phyloP scores from a whole-genome alignment of 805 yeast species.

The Ogataea degrootiae region DNA sequence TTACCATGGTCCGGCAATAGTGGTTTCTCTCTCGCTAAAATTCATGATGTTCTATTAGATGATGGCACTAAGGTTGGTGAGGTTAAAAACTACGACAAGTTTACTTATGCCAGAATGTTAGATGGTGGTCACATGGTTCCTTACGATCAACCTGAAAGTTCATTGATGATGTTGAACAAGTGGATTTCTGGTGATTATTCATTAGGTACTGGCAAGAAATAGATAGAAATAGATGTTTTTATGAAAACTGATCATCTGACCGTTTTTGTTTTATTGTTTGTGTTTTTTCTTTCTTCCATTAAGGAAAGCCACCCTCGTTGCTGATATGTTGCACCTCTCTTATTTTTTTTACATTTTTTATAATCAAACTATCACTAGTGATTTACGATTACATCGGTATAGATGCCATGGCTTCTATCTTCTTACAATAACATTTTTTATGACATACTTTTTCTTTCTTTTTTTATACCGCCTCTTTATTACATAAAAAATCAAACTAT shows the following conservation, averaged over 20 bases:
- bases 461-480: not conserved
- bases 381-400: too few relatives aligned
- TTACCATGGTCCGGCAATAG: conserved; percentile 56
- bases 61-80: conserved; percentile 55
- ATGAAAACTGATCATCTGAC: not conserved
- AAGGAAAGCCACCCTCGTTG: too few relatives aligned
- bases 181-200: conserved; percentile 63
- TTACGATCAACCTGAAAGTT: conserved; percentile 72
- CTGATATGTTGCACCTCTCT: too few relatives aligned
- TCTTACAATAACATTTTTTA: too few relatives aligned
- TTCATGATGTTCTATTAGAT: conserved; percentile 21
- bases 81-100: conserved; percentile 63
- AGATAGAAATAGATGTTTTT: conserved; percentile 7
- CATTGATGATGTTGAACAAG: conserved; percentile 65
- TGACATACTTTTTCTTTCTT: not conserved
- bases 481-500: too few relatives aligned
- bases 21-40: conserved; percentile 24
- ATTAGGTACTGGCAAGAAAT: conserved; percentile 25
- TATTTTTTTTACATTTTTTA: too few relatives aligned
- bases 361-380: too few relatives aligned
- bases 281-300: not conserved
- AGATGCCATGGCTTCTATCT: too few relatives aligned
- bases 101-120: conserved; percentile 72
- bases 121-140: conserved; percentile 95
- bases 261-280: not conserved